A percentile compares a stretch with the other conserved stretches of the same genome.
Conservation (phyloP, 176 grass and related monocot genomes). For the Oryza officinalis region DNA sequence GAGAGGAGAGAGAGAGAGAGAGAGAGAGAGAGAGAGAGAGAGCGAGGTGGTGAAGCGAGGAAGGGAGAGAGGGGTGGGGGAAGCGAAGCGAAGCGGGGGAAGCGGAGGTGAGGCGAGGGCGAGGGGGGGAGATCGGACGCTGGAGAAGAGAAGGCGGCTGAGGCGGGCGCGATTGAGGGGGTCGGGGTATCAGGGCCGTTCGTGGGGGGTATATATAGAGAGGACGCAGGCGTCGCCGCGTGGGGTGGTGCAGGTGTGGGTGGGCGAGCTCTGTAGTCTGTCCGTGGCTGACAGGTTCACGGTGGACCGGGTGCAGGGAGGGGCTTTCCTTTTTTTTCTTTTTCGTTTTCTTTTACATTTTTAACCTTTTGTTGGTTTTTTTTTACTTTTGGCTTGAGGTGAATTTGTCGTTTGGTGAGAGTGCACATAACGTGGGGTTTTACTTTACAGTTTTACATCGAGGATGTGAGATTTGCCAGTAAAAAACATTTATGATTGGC, state of each 20-base stretch:
- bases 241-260: neutral
- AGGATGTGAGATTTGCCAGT: no score
- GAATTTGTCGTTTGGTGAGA: neutral
- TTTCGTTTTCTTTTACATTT: neutral
- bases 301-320: slow-evolving; percentile 11
- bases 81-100: slow-evolving; percentile 8
- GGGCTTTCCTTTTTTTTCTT: no score
- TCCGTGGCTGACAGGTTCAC: no score
- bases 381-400: neutral
- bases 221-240: slow-evolving; percentile 10
- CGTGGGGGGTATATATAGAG: slow-evolving; percentile 44
- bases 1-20: slow-evolving; percentile 17
- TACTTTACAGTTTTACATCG: no score
- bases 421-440: neutral
- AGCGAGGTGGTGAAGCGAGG: slow-evolving; percentile 32
- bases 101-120: slow-evolving; percentile 18
- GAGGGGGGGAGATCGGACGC: slow-evolving; percentile 74
- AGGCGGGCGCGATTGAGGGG: slow-evolving; percentile 52
- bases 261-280: no score
- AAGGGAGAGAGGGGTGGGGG: neutral
- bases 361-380: neutral
- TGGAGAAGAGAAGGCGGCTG: slow-evolving; percentile 68
- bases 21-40: neutral
- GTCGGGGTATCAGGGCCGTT: slow-evolving; percentile 58
- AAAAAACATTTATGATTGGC: no score